Conservation (phyloP, 1,284 basidiomycete genomes). For the Apiotrichum sp. region DNA sequence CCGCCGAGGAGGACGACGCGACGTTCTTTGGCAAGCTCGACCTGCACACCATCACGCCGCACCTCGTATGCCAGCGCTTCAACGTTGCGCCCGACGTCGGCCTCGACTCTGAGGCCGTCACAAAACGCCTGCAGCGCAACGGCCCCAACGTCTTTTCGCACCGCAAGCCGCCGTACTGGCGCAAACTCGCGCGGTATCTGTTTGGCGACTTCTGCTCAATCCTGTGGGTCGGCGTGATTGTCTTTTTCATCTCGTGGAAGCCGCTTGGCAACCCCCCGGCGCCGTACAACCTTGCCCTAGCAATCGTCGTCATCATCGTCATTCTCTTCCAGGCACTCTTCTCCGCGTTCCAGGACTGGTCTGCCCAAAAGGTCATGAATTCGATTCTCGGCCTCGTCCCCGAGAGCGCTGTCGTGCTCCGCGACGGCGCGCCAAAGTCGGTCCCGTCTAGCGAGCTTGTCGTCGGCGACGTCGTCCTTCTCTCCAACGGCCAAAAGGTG, state of each 20-base stretch:
- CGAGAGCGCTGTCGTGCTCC: constrained; percentile 42
- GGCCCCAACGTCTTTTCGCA: constrained; percentile 48
- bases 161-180: constrained; percentile 39
- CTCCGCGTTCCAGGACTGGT: constrained; percentile 35
- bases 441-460: constrained; percentile 42
- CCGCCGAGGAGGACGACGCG: constrained; percentile 17
- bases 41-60: constrained; percentile 52
- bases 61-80: constrained; percentile 53
- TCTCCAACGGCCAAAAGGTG: constrained; percentile 45
- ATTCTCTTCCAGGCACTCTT: constrained; percentile 49
- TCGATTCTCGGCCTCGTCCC: constrained; percentile 50
- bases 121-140: constrained; percentile 48
- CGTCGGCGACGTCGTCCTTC: constrained; percentile 42
- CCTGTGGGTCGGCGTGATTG: constrained; percentile 52
- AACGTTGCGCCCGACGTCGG: constrained; percentile 51
- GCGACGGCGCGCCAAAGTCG: constrained; percentile 38
- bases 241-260: constrained; percentile 51
- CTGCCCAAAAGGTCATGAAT: constrained; percentile 46
- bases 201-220: constrained; percentile 56
- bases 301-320: constrained; percentile 47
- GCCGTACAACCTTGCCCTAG: constrained; percentile 50
- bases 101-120: constrained; percentile 52
- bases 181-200: constrained; percentile 48
- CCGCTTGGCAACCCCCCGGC: constrained; percentile 48
- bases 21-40: constrained; percentile 48